Evolutionary conservation across 331 rosid species (phyloP).

Genomic region (Rhamnella rubrinervis): DNA sequence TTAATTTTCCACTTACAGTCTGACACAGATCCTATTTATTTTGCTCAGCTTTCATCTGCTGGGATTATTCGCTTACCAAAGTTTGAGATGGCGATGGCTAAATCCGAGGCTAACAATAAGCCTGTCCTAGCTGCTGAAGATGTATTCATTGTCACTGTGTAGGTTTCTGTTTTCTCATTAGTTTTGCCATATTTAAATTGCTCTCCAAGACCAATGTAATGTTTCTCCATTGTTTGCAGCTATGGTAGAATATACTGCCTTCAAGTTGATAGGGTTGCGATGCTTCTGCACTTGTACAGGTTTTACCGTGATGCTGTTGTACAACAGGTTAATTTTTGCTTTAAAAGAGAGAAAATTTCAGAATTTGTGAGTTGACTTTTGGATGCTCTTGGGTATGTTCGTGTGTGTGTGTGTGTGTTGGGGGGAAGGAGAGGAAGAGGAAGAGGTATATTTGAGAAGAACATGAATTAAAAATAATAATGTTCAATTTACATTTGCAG

Average conservation of each 20-base stretch:
- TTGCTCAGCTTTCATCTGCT: constrained; percentile 82
- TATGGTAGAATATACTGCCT: constrained; percentile 98
- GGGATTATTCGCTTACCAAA: constrained; percentile 91
- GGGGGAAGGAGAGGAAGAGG: no score
- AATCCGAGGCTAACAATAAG: constrained; percentile 82
- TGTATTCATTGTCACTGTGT: constrained; percentile 77
- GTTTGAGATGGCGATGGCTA: constrained; percentile 97
- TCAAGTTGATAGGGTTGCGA: constrained; percentile 94
- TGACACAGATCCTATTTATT: constrained; percentile 33
- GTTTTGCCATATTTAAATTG: constrained; percentile 14
- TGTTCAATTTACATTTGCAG: constrained; percentile 50
- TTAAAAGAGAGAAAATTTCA: constrained; percentile 5
- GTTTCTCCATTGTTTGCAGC: constrained; percentile 40
- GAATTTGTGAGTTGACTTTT: neutral
- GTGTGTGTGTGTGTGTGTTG: no score
- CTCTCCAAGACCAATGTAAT: constrained; percentile 16
- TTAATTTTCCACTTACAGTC: constrained; percentile 1
- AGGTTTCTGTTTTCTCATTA: constrained; percentile 35
- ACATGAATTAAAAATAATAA: constrained; percentile 7
- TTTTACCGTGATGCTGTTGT: constrained; percentile 97
- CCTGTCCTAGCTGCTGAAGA: constrained; percentile 92
- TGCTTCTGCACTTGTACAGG: constrained; percentile 89
- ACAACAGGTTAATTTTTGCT: constrained; percentile 71
- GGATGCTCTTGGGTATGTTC: no score
- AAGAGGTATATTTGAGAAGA: no score